Evolutionary conservation across 1,284 basidiomycete species (phyloP).

Genomic region (Baeospora myosura): DNA sequence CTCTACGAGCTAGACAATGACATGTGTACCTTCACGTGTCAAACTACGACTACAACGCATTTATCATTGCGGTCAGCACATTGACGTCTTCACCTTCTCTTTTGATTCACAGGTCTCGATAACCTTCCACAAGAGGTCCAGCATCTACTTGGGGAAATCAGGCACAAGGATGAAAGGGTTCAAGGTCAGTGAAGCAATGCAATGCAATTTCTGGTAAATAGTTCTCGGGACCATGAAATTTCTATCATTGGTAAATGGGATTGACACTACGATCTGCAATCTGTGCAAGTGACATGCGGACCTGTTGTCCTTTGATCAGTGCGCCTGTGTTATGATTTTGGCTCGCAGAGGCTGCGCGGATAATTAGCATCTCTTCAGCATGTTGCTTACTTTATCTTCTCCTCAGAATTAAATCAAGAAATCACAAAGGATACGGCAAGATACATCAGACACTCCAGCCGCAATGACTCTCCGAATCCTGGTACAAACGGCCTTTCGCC

Average conservation of each 20-base stretch:
- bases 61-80: not conserved
- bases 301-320: too few relatives aligned
- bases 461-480: slow-evolving; percentile 9
- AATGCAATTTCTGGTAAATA: not conserved
- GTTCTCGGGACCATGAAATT: too few relatives aligned
- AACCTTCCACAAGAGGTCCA: slow-evolving; percentile 69
- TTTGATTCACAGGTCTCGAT: slow-evolving; percentile 54
- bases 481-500: not conserved
- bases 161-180: slow-evolving; percentile 42
- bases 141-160: slow-evolving; percentile 68
- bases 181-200: slow-evolving; percentile 31
- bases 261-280: too few relatives aligned
- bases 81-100: not conserved
- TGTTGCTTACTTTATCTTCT: too few relatives aligned
- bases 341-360: too few relatives aligned
- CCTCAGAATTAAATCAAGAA: slow-evolving; percentile 40
- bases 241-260: too few relatives aligned
- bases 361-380: too few relatives aligned
- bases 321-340: too few relatives aligned
- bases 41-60: too few relatives aligned
- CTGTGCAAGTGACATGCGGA: too few relatives aligned
- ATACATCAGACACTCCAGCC: slow-evolving; percentile 51
- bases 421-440: slow-evolving; percentile 50
- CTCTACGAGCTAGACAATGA: not conserved
- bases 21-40: not conserved